Conservation (phyloP, 345 rosid genomes). For the Aquilaria sinensis region DNA sequence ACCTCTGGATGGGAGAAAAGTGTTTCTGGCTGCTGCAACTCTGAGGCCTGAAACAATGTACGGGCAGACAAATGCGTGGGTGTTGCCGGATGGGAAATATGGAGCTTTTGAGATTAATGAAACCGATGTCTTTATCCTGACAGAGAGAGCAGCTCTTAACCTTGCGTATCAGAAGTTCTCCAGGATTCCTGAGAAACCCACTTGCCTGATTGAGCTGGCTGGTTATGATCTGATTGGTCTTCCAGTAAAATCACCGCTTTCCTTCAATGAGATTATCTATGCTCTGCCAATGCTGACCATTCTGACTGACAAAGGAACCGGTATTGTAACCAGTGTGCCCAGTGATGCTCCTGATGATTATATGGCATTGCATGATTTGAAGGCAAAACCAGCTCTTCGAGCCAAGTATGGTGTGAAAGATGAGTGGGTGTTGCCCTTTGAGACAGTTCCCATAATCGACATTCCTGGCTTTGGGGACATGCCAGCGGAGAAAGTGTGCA, state of each 20-base stretch:
- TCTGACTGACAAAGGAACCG: constrained; percentile 92
- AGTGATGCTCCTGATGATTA: constrained; percentile 97
- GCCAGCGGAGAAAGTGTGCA: constrained; percentile 83
- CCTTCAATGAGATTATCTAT: constrained; percentile 60
- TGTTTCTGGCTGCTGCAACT: constrained; percentile 83
- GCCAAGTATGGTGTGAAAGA: constrained; percentile 72
- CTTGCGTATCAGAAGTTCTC: constrained; percentile 87
- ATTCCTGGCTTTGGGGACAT: constrained; percentile 83
- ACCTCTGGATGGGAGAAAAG: constrained; percentile 63
- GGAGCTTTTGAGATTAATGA: constrained; percentile 90
- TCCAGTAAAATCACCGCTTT: constrained; percentile 67
- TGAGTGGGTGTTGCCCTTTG: constrained; percentile 83
- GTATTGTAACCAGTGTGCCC: constrained; percentile 94
- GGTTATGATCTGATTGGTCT: constrained; percentile 90
- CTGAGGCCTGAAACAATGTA: constrained; percentile 98
- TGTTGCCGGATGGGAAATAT: constrained; percentile 85
- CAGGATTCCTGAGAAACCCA: constrained; percentile 58
- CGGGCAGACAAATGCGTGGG: constrained; percentile 99
- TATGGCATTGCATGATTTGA: constrained; percentile 77
- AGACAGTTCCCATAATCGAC: constrained; percentile 66
- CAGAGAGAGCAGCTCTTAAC: constrained; percentile 79
- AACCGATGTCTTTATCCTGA: constrained; percentile 63
- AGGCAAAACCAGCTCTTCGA: constrained; percentile 72
- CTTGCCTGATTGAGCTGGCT: constrained; percentile 72
- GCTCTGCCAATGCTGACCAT: constrained; percentile 94